Conservation (phyloP, 768 basidiomycete genomes). For the Coprinopsis cinerea region DNA sequence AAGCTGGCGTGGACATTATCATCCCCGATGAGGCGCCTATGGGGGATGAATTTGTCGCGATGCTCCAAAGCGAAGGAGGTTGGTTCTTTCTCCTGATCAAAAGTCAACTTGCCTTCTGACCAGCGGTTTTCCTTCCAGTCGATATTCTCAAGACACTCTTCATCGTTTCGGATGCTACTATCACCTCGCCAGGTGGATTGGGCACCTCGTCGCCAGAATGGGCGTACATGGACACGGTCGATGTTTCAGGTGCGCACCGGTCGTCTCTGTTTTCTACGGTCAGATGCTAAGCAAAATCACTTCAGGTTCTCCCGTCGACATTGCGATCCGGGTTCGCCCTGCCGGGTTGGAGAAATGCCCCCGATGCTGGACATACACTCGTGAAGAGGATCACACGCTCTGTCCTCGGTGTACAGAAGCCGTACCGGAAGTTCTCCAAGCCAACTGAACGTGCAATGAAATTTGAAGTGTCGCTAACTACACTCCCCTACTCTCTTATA, state of each 20-base stretch:
- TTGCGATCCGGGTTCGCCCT: conserved; percentile 55
- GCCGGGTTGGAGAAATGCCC: conserved; percentile 71
- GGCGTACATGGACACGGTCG: conserved; percentile 40
- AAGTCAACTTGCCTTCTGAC: neutral
- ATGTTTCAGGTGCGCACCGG: conserved; percentile 36
- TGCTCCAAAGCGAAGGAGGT: conserved; percentile 36
- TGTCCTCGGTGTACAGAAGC: conserved; percentile 58
- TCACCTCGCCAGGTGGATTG: conserved; percentile 42
- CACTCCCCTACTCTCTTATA: no score
- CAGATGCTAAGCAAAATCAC: neutral
- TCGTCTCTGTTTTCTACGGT: neutral
- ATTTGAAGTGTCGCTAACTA: no score
- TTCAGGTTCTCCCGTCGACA: conserved; percentile 23
- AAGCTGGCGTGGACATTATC: conserved; percentile 67
- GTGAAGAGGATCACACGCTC: conserved; percentile 41
- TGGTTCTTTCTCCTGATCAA: neutral
- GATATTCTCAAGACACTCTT: conserved; percentile 65
- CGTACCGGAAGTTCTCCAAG: conserved; percentile 8
- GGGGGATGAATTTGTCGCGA: conserved; percentile 21
- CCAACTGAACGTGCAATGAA: no score
- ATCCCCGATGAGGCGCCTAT: conserved; percentile 32
- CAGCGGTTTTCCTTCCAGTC: no score
- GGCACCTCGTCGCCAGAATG: conserved; percentile 38
- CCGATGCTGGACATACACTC: conserved; percentile 82
- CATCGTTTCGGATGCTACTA: conserved; percentile 67